Conservation (phyloP, 2,329 filamentous ascomycete genomes). For the Zymoseptoria ardabiliae region DNA sequence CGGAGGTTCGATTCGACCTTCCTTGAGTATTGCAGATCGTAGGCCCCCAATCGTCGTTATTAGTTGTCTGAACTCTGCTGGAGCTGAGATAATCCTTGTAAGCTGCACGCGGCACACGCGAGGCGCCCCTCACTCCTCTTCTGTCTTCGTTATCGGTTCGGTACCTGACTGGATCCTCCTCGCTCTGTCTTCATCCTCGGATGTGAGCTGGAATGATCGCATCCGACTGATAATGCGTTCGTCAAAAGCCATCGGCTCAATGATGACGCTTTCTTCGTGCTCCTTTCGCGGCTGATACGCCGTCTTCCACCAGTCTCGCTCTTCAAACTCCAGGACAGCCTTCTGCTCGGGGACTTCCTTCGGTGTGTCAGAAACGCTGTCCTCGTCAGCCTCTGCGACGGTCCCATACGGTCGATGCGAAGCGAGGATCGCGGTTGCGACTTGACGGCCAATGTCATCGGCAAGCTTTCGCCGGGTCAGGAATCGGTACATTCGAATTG, state of each 20-base stretch:
- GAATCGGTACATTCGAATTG: constrained; percentile 78
- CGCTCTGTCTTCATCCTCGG: constrained; percentile 63
- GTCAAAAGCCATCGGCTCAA: constrained; percentile 64
- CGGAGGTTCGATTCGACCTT: neutral
- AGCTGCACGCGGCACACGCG: neutral
- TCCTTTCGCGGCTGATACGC: constrained; percentile 49
- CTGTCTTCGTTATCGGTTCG: constrained; percentile 2
- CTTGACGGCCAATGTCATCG: constrained; percentile 78
- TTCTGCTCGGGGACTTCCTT: constrained; percentile 53
- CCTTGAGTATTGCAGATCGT: neutral
- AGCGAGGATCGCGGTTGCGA: constrained; percentile 73
- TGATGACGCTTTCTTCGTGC: constrained; percentile 59
- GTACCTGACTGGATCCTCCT: constrained; percentile 32
- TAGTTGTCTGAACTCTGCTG: neutral
- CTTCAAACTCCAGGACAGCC: constrained; percentile 59
- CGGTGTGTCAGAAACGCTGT: constrained; percentile 20
- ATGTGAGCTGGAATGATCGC: constrained; percentile 64
- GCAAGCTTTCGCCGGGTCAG: constrained; percentile 78
- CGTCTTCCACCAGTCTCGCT: constrained; percentile 78
- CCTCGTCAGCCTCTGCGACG: constrained; percentile 11
- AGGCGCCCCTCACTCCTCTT: neutral
- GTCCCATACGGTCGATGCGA: constrained; percentile 42
- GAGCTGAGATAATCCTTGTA: neutral
- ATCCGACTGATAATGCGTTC: constrained; percentile 68
- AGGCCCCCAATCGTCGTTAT: neutral